phyloP scores from a whole-genome alignment of 805 yeast genomes.

The Wickerhamomyces canadensis region DNA sequence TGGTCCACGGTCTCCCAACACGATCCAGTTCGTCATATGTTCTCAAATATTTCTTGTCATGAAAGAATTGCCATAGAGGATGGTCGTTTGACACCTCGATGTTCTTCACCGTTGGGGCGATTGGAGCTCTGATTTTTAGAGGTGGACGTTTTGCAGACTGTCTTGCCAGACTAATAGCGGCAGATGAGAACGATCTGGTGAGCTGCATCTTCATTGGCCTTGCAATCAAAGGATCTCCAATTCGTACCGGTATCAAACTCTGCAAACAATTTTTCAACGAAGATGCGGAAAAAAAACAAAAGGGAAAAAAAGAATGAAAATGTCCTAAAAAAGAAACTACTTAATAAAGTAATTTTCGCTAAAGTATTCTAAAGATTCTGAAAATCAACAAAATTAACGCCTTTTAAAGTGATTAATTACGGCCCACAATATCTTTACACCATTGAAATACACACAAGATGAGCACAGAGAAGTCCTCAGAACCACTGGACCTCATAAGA shows the following conservation, averaged over 20 bases:
- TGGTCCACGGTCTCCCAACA: slow-evolving; percentile 75
- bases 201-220: neutral
- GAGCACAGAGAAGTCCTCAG: slow-evolving; percentile 31
- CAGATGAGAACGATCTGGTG: slow-evolving; percentile 14
- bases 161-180: slow-evolving; percentile 12
- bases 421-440: no score
- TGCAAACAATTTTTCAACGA: no score
- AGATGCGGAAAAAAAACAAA: neutral
- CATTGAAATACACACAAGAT: slow-evolving; percentile 2
- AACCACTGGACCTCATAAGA: slow-evolving; percentile 88
- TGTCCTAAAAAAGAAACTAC: no score
- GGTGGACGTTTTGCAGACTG: slow-evolving; percentile 12
- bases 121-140: slow-evolving; percentile 63
- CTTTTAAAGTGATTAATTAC: neutral
- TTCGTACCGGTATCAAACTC: neutral
- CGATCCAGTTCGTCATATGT: slow-evolving; percentile 44
- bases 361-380: no score
- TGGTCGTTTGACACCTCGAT: slow-evolving; percentile 75
- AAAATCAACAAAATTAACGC: neutral
- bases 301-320: neutral
- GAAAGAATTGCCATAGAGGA: slow-evolving; percentile 93
- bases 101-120: slow-evolving; percentile 74
- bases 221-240: neutral
- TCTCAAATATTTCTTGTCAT: slow-evolving; percentile 57
- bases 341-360: no score